Percentiles rank a stretch among this genome's conserved stretches.
Conservation (phyloP, 2,329 filamentous ascomycete genomes). For the Chrysoporthe deuterocubensis region DNA sequence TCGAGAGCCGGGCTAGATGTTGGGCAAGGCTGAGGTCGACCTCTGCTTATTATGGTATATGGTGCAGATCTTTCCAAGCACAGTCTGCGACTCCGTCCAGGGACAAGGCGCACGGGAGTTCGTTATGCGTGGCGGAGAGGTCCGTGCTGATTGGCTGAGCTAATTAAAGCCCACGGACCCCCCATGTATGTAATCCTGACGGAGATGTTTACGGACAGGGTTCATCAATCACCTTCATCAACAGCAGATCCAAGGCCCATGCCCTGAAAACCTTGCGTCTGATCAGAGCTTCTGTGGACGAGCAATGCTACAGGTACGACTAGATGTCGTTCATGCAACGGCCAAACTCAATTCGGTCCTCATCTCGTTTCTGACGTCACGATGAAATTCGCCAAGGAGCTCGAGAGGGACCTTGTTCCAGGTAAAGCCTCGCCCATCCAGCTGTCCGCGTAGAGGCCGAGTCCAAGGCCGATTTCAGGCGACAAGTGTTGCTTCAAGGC, state of each 20-base stretch:
- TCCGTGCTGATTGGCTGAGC: not conserved
- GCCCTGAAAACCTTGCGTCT: not conserved
- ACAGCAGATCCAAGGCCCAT: not conserved
- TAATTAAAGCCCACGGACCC: not conserved
- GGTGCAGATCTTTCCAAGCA: not conserved
- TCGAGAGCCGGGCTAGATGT: not conserved
- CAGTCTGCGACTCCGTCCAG: not conserved
- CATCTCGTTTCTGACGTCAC: slow-evolving; percentile 37
- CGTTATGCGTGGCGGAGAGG: not conserved
- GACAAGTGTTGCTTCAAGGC: no score
- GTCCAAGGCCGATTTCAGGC: no score
- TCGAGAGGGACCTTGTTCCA: slow-evolving; percentile 86
- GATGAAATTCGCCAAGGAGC: slow-evolving; percentile 75
- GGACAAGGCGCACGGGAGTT: not conserved
- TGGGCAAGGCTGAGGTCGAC: not conserved
- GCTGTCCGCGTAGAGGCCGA: not conserved
- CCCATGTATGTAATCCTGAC: not conserved
- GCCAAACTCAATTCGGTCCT: not conserved
- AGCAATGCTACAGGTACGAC: not conserved
- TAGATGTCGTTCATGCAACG: slow-evolving; percentile 5
- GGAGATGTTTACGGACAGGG: not conserved
- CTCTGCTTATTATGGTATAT: not conserved
- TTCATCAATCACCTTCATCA: not conserved
- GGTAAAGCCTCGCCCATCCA: slow-evolving; percentile 51
- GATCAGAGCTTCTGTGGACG: not conserved